Conservation (phyloP, 1,139 yeast species). For the Arxiozyma telluris region DNA sequence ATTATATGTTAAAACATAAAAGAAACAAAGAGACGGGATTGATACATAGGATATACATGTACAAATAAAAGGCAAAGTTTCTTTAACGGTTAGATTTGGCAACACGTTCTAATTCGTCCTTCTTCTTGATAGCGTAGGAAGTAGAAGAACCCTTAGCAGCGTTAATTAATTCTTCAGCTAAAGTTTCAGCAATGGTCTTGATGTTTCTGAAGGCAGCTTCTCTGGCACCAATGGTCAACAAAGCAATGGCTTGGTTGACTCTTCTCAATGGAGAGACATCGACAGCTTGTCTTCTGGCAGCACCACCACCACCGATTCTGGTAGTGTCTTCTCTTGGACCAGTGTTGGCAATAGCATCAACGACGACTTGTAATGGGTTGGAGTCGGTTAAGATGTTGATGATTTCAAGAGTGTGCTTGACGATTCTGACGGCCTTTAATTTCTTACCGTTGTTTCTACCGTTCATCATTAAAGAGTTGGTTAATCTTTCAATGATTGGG, state of each 20-base stretch:
- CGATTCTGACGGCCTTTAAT: conserved; percentile 99
- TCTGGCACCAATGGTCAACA: conserved; percentile 99
- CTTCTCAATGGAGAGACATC: conserved; percentile 99
- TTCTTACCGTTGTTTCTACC: conserved; percentile 99
- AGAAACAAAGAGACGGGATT: background rate
- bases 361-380: conserved; percentile 99
- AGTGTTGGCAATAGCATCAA: conserved; percentile 98
- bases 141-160: conserved; percentile 99
- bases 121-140: conserved; percentile 99
- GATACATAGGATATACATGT: conserved; percentile 3
- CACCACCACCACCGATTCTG: conserved; percentile 99
- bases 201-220: conserved; percentile 99
- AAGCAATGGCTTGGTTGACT: conserved; percentile 98
- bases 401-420: conserved; percentile 98
- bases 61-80: conserved; percentile 4
- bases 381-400: conserved; percentile 95
- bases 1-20: background rate
- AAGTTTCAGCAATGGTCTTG: conserved; percentile 99
- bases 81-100: conserved; percentile 99
- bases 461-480: conserved; percentile 99
- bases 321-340: conserved; percentile 99
- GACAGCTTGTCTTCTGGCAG: conserved; percentile 99
- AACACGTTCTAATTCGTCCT: conserved; percentile 99
- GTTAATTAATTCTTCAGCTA: conserved; percentile 99
- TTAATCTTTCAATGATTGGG: conserved; percentile 98